Percentiles rank a stretch among this genome's conserved stretches.
These are phyloP conservation scores for Stemphylium vesicarium DNA, from an alignment of 2,329 filamentous ascomycete genomes.

Conservation along the genomic window DNA sequence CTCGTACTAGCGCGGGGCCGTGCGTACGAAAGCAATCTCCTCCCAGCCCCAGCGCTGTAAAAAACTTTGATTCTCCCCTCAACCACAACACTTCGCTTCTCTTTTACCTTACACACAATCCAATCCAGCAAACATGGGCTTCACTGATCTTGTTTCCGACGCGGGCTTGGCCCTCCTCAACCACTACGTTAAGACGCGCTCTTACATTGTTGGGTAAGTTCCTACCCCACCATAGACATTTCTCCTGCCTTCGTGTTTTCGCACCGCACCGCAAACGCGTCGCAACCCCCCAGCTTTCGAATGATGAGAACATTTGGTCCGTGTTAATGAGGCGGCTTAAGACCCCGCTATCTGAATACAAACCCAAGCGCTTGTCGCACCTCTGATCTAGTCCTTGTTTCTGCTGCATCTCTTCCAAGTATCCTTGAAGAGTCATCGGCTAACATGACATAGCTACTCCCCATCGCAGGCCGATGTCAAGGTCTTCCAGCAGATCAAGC, in stretches of 20 bases:
- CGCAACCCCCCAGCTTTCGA: constrained; percentile 44
- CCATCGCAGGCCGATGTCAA: constrained; percentile 96
- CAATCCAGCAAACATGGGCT: constrained; percentile 64
- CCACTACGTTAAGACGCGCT: constrained; percentile 75
- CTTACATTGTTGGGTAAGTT: constrained; percentile 84
- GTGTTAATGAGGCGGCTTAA: constrained; percentile 96
- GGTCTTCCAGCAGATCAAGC: constrained; percentile 86
- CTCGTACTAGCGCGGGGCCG: constrained; percentile 24
- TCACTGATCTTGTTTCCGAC: constrained; percentile 71
- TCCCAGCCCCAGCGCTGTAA: constrained; percentile 18
- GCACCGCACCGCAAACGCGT: constrained; percentile 27
- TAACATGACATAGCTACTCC: constrained; percentile 57
- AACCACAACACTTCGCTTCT: constrained; percentile 21
- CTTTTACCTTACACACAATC: constrained; percentile 17
- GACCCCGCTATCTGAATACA: constrained; percentile 84
- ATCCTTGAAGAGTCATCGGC: constrained; percentile 24
- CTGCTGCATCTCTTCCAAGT: constrained; percentile 15
- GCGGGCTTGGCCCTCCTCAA: constrained; percentile 72
- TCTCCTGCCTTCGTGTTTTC: constrained; percentile 15
- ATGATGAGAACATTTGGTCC: constrained; percentile 93
- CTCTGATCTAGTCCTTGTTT: constrained; percentile 61
- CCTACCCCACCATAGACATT: constrained; percentile 37
- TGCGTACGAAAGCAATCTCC: constrained; percentile 26
- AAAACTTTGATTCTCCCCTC: constrained; percentile 26
- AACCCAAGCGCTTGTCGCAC: constrained; percentile 76